Conservation (phyloP, 305 asterid species). For the Fraxinus sp. region DNA sequence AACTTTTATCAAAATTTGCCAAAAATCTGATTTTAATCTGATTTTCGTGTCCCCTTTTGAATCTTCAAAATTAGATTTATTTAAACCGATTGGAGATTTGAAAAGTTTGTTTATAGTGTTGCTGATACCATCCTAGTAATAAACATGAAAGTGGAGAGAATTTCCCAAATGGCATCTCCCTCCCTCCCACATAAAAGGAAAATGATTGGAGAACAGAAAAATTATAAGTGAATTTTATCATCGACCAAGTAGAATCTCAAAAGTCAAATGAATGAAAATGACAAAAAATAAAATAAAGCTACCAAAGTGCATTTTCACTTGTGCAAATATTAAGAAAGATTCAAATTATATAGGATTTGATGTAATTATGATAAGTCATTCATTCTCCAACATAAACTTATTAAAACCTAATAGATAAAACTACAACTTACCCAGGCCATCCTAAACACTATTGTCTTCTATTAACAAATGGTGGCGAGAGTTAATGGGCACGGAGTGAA, state of each 20-base stretch:
- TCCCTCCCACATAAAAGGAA: background rate
- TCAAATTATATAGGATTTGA: constrained; percentile 25
- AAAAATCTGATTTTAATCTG: too few species aligned
- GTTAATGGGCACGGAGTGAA: background rate
- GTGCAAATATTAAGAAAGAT: constrained; percentile 20
- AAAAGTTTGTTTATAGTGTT: background rate
- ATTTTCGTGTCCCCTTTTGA: too few species aligned
- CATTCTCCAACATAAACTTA: constrained; percentile 42
- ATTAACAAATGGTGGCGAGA: constrained; percentile 40
- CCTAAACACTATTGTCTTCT: constrained; percentile 39
- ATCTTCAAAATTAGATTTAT: too few species aligned
- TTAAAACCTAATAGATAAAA: constrained; percentile 39
- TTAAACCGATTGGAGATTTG: background rate
- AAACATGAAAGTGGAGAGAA: background rate
- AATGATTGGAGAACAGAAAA: background rate
- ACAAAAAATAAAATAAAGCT: background rate
- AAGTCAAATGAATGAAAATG: background rate
- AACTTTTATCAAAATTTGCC: too few species aligned
- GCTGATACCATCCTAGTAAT: background rate
- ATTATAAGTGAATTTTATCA: background rate
- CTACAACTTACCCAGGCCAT: constrained; percentile 30
- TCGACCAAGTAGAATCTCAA: background rate
- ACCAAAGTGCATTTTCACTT: background rate
- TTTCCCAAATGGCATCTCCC: background rate
- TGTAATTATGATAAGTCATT: constrained; percentile 24